Base-by-base conservation (phyloP, 345 rosid genomes). In the Trapa bicornis region DNA sequence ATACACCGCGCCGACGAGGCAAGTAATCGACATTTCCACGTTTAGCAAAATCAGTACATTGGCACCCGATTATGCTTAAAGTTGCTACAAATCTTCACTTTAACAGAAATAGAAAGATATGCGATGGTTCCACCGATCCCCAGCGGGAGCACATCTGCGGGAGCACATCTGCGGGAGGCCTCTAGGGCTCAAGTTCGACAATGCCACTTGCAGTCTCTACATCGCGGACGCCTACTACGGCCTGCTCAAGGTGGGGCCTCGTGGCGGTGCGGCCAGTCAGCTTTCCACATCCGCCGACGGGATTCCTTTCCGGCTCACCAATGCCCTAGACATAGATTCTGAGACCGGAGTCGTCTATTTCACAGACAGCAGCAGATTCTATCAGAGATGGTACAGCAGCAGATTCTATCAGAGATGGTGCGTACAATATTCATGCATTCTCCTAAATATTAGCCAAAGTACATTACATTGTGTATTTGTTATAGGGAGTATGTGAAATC, bases 221-320 rank as follows among this genome's bases (percentile, higher is more conserved):
- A 70, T 85, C 0, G 87, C 87, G 4, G 90, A 85, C 45, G 90
- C 90, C 6, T 85, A 83, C 62, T 77, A 70, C 15, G 90, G 90
- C 15, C 73, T 83, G 1, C 62, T 83, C 5, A 69, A 47, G 29
- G 86, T 81, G 0, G 84, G 83, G 3, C 79, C 78, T 32, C 0
- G 45, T 0, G 87, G 85, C 1, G 90, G 87, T 2, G 68, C 62
- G 9, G 87, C 87, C 35, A 56, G 14, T 3, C 78, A 61, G 47
- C 78, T 86, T 0, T 79, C 71, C 0, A 38, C 70, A 64, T 72
- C 79, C 0, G 80, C 78, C 0, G 78, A 79, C 0, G 87, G 90
- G 3, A 64, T 77, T 7, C 82, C 82, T 0, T 78, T 83, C 42
- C 54, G 65, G 2, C 78, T 81, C 69, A 71, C 82, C 3, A 83